These are phyloP conservation scores for Globisporangium sylvaticum DNA, from an alignment of 352 stramenopile species.

Conservation along the genomic window DNA sequence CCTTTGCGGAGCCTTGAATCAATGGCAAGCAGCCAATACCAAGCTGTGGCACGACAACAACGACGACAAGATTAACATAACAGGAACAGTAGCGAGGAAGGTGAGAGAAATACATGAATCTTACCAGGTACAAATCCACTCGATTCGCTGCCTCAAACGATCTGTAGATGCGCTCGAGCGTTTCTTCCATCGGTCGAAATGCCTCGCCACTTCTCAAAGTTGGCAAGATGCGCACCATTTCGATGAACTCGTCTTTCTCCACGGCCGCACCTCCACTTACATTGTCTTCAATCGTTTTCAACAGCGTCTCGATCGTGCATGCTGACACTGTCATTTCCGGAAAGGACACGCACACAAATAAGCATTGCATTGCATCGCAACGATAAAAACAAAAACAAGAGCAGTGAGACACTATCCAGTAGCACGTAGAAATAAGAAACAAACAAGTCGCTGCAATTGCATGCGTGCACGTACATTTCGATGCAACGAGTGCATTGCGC, in stretches of 20 bases:
- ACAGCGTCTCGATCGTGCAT: constrained; percentile 38
- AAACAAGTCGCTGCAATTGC: background rate
- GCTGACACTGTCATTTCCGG: constrained; percentile 24
- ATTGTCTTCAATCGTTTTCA: constrained; percentile 32
- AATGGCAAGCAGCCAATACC: constrained; percentile 51
- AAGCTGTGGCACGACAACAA: constrained; percentile 25
- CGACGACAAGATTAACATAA: background rate
- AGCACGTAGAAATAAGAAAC: background rate
- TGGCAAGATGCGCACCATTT: constrained; percentile 50
- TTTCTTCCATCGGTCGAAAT: constrained; percentile 63
- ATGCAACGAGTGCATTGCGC: constrained; percentile 67
- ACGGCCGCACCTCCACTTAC: constrained; percentile 18
- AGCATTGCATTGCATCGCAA: background rate
- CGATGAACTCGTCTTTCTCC: constrained; percentile 55
- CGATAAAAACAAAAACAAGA: background rate
- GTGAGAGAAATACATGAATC: background rate
- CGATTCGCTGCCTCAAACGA: constrained; percentile 59
- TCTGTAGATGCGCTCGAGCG: constrained; percentile 58
- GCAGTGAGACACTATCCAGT: background rate
- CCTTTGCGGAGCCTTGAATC: constrained; percentile 40
- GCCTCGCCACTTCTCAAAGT: constrained; percentile 49
- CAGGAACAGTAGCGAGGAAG: background rate
- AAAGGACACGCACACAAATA: background rate
- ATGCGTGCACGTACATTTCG: constrained; percentile 29
- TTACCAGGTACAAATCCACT: constrained; percentile 53